A percentile compares a stretch with the other conserved stretches of the same genome.
Conservation (phyloP, 306 rosid species). For the Oemleria cerasiformis region DNA sequence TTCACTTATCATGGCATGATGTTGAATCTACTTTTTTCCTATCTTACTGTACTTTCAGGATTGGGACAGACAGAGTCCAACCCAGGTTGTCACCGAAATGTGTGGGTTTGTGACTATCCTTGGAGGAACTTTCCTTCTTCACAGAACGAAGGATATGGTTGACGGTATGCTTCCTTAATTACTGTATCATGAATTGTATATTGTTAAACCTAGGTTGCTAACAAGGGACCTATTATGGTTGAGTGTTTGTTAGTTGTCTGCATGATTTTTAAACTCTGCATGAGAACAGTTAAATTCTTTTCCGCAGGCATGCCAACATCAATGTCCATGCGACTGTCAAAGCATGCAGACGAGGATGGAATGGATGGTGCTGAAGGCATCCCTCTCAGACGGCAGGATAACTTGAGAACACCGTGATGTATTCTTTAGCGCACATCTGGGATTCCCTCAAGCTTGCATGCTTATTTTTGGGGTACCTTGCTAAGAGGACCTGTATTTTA, state of each 20-base stretch:
- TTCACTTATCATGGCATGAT: conserved; percentile 12
- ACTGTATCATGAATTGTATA: background rate
- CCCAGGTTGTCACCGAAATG: conserved; percentile 93
- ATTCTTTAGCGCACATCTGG: conserved; percentile 21
- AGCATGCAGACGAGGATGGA: conserved; percentile 80
- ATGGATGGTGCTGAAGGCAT: conserved; percentile 67
- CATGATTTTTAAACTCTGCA: background rate
- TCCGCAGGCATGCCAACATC: conserved; percentile 46
- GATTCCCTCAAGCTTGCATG: conserved; percentile 16
- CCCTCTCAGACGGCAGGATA: conserved; percentile 92
- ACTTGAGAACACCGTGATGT: conserved; percentile 47
- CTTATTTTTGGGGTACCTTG: conserved; percentile 34
- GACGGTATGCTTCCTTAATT: conserved; percentile 60
- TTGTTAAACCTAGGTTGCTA: background rate
- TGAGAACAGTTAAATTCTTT: background rate
- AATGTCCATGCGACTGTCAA: conserved; percentile 49
- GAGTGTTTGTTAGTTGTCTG: background rate
- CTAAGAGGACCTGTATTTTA: conserved; percentile 36
- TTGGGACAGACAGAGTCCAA: conserved; percentile 99
- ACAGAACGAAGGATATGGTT: conserved; percentile 93
- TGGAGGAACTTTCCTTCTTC: conserved; percentile 98
- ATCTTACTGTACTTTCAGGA: conserved; percentile 60
- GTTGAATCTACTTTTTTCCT: conserved; percentile 13
- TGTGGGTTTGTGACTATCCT: conserved; percentile 99
- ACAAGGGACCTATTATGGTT: background rate